Evolutionary conservation across 2,329 filamentous ascomycete species (phyloP), one percentile per base, ranked within the genome.

Genomic region (Trichoderma pleuroti): DNA sequence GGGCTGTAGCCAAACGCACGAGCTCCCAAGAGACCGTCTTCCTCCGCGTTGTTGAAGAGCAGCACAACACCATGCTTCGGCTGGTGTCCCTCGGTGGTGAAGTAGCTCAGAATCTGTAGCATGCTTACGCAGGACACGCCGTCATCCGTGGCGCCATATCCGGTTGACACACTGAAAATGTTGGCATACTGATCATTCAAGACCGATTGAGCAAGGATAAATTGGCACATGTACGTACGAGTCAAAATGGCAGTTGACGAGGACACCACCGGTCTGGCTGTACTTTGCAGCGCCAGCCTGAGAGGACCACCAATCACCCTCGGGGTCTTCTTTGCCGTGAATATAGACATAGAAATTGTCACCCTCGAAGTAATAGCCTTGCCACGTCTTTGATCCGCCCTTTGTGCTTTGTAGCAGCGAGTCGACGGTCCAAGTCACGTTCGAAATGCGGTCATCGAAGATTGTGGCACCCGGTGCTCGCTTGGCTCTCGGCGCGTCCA

Each of bases 221-320:
- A 34, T 14, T 6, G 6, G 62, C 8, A 28, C 10, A 24, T 34
- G 26, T 24, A 79, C 85, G 74, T 76, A 87, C 85, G 87, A 88
- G 81, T 97, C 96, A 78, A 96, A 97, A 78, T 98, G 96, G 21
- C 95, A 94, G 79, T 98, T 98, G 74, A 98, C 92, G 57, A 99
- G 86, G 21, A 97, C 93, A 36, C 94, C 93, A 21, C 92, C 92
- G 72, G 88, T 88, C 10, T 87, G 86, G 72, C 86, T 85, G 26
- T 85, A 84, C 72, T 82, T 81, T 73, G 82, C 80, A 54, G 79
- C 80, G 46, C 81, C 80, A 42, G 76, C 75, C 46, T 74, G 77
- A 57, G 78, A 80, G 39, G 85, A 84, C 92, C 92, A 97, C 92
- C 93, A 97, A 56, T 88, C 85, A 10, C 90, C 90, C 34, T 87